Percentiles rank a stretch among this genome's conserved stretches.
These are phyloP conservation scores for Cladophialophora immunda DNA, from an alignment of 2,329 filamentous ascomycete genomes.

Conservation along the genomic window DNA sequence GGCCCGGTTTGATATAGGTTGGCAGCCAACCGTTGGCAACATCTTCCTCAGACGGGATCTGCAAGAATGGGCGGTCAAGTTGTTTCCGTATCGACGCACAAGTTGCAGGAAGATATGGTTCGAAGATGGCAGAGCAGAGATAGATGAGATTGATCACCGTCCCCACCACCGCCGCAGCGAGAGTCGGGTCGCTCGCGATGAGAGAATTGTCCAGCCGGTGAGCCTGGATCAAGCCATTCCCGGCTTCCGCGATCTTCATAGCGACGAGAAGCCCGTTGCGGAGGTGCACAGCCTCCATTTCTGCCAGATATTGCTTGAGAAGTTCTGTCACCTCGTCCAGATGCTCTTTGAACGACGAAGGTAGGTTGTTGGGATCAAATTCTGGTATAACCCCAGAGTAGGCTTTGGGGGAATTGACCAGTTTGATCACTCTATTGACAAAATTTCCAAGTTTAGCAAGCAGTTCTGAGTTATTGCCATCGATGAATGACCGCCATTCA, in stretches of 20 bases:
- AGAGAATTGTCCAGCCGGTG: conserved; percentile 69
- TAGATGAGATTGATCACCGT: conserved; percentile 85
- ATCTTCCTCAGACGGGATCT: conserved; percentile 65
- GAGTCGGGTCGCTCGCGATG: conserved; percentile 66
- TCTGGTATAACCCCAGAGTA: conserved; percentile 75
- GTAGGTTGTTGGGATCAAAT: conserved; percentile 51
- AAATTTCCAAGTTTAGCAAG: conserved; percentile 76
- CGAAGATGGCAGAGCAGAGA: conserved; percentile 78
- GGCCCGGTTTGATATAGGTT: conserved; percentile 69
- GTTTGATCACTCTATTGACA: conserved; percentile 77
- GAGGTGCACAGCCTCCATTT: conserved; percentile 69
- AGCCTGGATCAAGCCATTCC: conserved; percentile 68
- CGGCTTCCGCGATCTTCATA: conserved; percentile 66
- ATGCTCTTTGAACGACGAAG: conserved; percentile 51
- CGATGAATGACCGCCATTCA: conserved; percentile 85
- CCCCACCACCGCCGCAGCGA: conserved; percentile 72
- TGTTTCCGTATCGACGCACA: conserved; percentile 78
- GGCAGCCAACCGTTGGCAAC: conserved; percentile 69
- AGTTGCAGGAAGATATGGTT: conserved; percentile 86
- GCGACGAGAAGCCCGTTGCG: conserved; percentile 63
- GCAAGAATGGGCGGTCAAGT: conserved; percentile 67
- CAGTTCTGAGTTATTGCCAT: conserved; percentile 89
- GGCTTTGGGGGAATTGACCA: conserved; percentile 72
- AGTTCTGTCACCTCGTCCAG: conserved; percentile 60
- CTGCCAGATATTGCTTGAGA: conserved; percentile 64